Conservation (phyloP, 2,329 filamentous ascomycete species). For the Neonectria sp. region DNA sequence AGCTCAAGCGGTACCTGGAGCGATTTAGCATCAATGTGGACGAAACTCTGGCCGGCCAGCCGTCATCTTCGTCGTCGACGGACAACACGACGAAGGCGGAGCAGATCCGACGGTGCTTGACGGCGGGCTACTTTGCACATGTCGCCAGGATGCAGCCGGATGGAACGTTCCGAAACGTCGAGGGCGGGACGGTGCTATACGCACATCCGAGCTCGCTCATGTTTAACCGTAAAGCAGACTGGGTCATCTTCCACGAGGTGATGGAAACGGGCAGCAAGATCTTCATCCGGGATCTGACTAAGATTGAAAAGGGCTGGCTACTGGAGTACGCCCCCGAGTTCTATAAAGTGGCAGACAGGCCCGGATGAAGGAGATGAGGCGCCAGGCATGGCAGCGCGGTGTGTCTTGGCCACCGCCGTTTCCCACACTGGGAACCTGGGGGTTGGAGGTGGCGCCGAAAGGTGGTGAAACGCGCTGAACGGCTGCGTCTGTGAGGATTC, state of each 20-base stretch:
- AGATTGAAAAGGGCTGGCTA: constrained; percentile 94
- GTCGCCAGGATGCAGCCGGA: constrained; percentile 95
- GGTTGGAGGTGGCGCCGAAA: constrained; percentile 26
- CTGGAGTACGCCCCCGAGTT: constrained; percentile 89
- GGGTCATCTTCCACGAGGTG: constrained; percentile 96
- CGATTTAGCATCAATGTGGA: constrained; percentile 82
- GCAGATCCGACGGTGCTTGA: constrained; percentile 86
- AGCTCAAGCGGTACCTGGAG: constrained; percentile 90
- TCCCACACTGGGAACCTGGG: constrained; percentile 8
- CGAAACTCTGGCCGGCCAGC: constrained; percentile 68
- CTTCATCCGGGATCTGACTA: constrained; percentile 92
- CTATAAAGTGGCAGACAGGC: constrained; percentile 72
- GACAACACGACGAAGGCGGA: constrained; percentile 68
- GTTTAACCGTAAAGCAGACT: constrained; percentile 97
- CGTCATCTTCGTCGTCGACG: constrained; percentile 40
- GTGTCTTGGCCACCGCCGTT: constrained; percentile 14
- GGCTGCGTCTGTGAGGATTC: constrained; percentile 28
- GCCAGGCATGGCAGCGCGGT: constrained; percentile 14
- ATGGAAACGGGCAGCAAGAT: constrained; percentile 91
- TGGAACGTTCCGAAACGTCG: constrained; percentile 90
- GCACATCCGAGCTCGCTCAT: constrained; percentile 94
- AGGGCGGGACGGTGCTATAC: constrained; percentile 82
- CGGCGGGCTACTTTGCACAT: constrained; percentile 92
- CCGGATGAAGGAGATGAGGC: constrained; percentile 38
- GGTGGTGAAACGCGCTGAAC: constrained; percentile 41